These are phyloP conservation scores for Apiosordaria backusii DNA, from an alignment of 495 filamentous ascomycete species.

Conservation along the genomic window DNA sequence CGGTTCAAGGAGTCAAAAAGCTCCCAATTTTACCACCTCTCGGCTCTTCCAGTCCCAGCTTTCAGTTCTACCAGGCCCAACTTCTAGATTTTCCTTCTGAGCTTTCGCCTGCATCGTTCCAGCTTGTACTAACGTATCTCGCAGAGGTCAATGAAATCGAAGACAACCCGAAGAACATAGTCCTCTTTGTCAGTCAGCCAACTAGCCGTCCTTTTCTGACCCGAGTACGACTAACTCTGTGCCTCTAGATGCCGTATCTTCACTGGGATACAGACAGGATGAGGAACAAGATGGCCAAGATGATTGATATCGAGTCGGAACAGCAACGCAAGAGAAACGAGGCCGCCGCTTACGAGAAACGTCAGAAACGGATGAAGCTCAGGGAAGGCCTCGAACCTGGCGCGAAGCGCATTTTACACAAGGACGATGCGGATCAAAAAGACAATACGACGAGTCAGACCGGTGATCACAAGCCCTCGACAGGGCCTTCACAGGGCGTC, in stretches of 20 bases:
- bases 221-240: background rate
- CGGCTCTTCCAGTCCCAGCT: too few relatives aligned
- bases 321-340: slow-evolving; percentile 11
- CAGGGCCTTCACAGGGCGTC: background rate
- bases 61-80: too few relatives aligned
- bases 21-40: too few relatives aligned
- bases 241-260: slow-evolving; percentile 58
- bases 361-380: background rate
- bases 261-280: slow-evolving; percentile 60
- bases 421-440: background rate
- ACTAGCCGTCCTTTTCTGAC: background rate
- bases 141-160: slow-evolving; percentile 18
- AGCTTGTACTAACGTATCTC: background rate
- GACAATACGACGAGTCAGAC: background rate
- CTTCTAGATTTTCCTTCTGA: too few relatives aligned
- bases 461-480: background rate
- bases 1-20: too few relatives aligned
- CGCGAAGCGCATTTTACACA: background rate
- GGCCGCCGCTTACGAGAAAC: background rate
- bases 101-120: too few relatives aligned
- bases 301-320: slow-evolving; percentile 14
- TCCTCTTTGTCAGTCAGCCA: slow-evolving; percentile 35
- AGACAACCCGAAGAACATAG: slow-evolving; percentile 32
- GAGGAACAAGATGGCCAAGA: slow-evolving; percentile 29
- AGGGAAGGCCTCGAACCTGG: background rate